Conservation (phyloP, 345 rosid species). For the Euphorbia peplus region DNA sequence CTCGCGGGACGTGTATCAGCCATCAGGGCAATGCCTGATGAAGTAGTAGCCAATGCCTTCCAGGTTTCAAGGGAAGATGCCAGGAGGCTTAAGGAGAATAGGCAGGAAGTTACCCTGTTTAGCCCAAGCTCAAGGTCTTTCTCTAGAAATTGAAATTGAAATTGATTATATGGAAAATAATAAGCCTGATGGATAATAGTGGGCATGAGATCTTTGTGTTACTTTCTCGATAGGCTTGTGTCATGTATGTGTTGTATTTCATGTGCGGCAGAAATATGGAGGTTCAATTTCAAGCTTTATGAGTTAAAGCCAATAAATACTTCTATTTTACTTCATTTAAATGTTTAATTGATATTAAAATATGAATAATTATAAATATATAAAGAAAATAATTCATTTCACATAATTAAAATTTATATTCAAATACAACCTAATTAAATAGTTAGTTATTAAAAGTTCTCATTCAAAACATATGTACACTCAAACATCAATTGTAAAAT, state of each 20-base stretch:
- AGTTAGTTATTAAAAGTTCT: too few species aligned
- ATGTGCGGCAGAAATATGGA: not conserved
- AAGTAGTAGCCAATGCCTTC: conserved; percentile 34
- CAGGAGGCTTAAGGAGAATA: conserved; percentile 28
- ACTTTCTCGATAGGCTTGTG: not conserved
- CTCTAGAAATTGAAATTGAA: not conserved
- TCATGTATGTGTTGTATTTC: not conserved
- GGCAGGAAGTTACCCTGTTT: conserved; percentile 3
- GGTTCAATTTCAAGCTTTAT: not conserved
- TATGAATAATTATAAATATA: too few species aligned
- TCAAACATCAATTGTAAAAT: too few species aligned
- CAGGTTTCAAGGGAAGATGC: conserved; percentile 34
- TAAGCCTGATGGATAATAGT: not conserved
- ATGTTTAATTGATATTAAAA: too few species aligned
- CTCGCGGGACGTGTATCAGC: conserved; percentile 33
- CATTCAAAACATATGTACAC: too few species aligned
- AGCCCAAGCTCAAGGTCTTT: not conserved
- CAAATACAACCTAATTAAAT: too few species aligned
- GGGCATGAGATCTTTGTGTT: not conserved
- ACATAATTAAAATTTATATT: too few species aligned
- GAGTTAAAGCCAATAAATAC: not conserved
- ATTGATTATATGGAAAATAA: not conserved
- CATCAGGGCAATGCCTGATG: conserved; percentile 30
- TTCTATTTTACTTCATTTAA: too few species aligned
- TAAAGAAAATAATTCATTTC: too few species aligned